Evolutionary conservation across 805 yeast species (phyloP).

Genomic region (Saccharomycopsis oosterbeekiorum): DNA sequence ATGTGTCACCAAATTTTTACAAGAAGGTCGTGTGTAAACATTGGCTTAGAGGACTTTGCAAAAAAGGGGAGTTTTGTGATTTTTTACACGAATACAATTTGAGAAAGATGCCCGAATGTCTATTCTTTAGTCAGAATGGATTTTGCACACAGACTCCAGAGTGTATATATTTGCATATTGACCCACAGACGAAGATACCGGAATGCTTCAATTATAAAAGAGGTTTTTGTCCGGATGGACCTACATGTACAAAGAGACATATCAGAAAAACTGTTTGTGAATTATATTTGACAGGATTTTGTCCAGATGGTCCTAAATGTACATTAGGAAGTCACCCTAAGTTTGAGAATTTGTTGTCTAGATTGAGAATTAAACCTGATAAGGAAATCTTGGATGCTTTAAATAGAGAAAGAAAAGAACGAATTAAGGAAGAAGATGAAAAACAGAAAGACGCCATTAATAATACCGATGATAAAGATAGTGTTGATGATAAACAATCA

Average conservation of each 20-base stretch:
- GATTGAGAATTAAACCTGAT: constrained; percentile 28
- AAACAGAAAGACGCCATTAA: neutral
- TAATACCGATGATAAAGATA: neutral
- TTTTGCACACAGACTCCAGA: constrained; percentile 90
- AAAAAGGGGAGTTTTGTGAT: constrained; percentile 94
- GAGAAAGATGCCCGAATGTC: constrained; percentile 94
- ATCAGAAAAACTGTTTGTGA: constrained; percentile 69
- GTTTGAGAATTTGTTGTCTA: constrained; percentile 43
- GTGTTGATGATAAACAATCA: neutral
- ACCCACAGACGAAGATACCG: constrained; percentile 81
- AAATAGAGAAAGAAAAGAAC: neutral
- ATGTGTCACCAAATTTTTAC: constrained; percentile 53
- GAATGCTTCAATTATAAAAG: constrained; percentile 72
- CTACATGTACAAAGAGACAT: constrained; percentile 75
- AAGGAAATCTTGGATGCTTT: constrained; percentile 7
- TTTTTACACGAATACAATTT: constrained; percentile 90
- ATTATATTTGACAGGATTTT: constrained; percentile 77
- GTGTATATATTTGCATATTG: constrained; percentile 85
- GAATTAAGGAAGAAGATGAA: neutral
- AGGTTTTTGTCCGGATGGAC: constrained; percentile 92
- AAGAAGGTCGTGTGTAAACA: constrained; percentile 92
- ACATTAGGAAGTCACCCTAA: constrained; percentile 74
- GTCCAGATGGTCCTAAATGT: constrained; percentile 81
- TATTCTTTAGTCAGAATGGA: constrained; percentile 70
- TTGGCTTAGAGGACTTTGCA: constrained; percentile 95